Conservation (phyloP, 148 eudicot species). For the Arbutus unedo region DNA sequence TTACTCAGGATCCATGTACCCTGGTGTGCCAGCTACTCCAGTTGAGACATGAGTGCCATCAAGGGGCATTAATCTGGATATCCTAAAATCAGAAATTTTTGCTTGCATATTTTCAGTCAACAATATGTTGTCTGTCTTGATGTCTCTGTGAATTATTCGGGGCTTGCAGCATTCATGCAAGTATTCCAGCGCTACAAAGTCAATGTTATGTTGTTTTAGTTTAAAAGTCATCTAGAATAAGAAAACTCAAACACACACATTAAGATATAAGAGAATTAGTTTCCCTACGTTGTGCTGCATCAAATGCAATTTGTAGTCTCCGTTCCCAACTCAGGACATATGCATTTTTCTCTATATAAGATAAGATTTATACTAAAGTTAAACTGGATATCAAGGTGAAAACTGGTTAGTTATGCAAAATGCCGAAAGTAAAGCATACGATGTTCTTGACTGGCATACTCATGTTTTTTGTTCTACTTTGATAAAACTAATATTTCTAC, state of each 20-base stretch:
- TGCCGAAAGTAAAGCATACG: background rate
- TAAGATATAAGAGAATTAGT: background rate
- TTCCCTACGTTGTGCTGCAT: background rate
- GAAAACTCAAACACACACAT: background rate
- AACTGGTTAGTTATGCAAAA: background rate
- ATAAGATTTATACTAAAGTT: background rate
- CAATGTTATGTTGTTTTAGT: background rate
- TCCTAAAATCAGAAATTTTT: conserved; percentile 6
- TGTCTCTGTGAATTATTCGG: conserved; percentile 17
- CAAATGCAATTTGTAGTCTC: background rate
- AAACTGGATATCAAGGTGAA: no score
- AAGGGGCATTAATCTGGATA: background rate
- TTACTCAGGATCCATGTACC: conserved; percentile 13
- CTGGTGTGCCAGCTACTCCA: background rate
- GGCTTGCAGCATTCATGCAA: conserved; percentile 12
- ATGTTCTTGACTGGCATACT: background rate
- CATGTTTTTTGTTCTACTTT: background rate
- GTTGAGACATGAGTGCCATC: background rate
- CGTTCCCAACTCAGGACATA: background rate
- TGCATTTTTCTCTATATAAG: background rate
- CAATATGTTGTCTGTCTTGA: conserved; percentile 10
- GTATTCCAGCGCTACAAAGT: background rate
- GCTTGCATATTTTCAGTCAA: conserved; percentile 6
- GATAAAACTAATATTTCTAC: background rate
- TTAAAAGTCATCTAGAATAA: background rate